Evolutionary conservation across 179 eudicot species (phyloP).

Genomic region (Spergularia azorica): DNA sequence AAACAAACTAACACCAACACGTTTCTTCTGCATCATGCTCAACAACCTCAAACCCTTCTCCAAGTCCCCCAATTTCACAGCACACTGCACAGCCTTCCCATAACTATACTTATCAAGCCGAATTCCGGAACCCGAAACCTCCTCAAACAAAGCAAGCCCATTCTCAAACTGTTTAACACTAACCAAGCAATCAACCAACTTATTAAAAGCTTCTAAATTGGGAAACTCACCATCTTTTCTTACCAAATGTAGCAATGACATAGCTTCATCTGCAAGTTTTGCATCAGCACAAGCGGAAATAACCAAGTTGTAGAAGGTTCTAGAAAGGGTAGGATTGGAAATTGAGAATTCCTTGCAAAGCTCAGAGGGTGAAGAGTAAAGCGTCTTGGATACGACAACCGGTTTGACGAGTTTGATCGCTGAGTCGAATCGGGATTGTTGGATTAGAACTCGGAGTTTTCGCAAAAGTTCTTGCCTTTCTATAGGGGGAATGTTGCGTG

Average conservation of each 20-base stretch:
- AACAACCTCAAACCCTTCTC: conserved; percentile 50
- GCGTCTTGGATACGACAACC: conserved; percentile 33
- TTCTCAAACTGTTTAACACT: conserved; percentile 29
- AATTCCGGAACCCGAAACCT: conserved; percentile 44
- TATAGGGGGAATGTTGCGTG: neutral
- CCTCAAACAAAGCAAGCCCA: conserved; percentile 44
- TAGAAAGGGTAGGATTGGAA: conserved; percentile 40
- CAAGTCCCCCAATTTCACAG: conserved; percentile 65
- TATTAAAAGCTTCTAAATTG: conserved; percentile 43
- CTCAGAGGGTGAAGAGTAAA: conserved; percentile 42
- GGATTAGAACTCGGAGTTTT: conserved; percentile 49
- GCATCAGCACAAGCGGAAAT: conserved; percentile 50
- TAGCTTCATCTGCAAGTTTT: conserved; percentile 41
- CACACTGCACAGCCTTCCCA: conserved; percentile 68
- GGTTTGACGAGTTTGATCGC: conserved; percentile 44
- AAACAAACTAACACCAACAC: conserved; percentile 51
- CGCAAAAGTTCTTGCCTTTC: conserved; percentile 42
- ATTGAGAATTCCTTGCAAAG: conserved; percentile 41
- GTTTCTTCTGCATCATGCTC: conserved; percentile 38
- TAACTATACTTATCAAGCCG: conserved; percentile 55
- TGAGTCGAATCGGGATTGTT: conserved; percentile 45
- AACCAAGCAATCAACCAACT: conserved; percentile 54
- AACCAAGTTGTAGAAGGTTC: conserved; percentile 36
- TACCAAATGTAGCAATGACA: conserved; percentile 36
- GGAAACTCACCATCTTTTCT: conserved; percentile 46